These are phyloP conservation scores for Sanghuangporus baumii DNA, from an alignment of 1,284 basidiomycete genomes.

Conservation along the genomic window DNA sequence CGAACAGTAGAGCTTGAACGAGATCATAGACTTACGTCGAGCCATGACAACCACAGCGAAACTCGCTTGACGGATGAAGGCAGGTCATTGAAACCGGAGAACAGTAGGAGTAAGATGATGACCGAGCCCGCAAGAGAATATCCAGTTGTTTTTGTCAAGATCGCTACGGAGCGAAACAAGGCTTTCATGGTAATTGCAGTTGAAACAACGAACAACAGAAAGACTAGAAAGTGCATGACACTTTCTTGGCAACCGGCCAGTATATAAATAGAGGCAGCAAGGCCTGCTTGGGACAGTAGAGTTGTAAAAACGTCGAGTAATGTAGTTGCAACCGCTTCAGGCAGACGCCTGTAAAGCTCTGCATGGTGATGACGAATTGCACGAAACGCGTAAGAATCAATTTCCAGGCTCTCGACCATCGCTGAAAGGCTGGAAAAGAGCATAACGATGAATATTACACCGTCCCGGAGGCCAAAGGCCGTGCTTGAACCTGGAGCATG, in stretches of 20 bases:
- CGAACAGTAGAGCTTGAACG: slow-evolving; percentile 18
- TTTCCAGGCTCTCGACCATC: slow-evolving; percentile 69
- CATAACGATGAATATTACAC: slow-evolving; percentile 34
- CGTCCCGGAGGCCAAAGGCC: neutral
- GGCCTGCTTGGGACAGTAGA: slow-evolving; percentile 42
- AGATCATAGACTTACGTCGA: slow-evolving; percentile 30
- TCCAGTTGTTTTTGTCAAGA: slow-evolving; percentile 35
- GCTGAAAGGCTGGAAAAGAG: slow-evolving; percentile 48
- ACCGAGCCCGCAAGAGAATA: slow-evolving; percentile 45
- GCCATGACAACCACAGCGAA: slow-evolving; percentile 41
- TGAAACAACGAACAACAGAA: slow-evolving; percentile 39
- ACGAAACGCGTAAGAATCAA: slow-evolving; percentile 70
- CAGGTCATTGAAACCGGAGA: slow-evolving; percentile 35
- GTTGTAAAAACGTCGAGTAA: slow-evolving; percentile 68
- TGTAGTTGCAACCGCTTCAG: slow-evolving; percentile 62
- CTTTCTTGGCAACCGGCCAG: slow-evolving; percentile 51
- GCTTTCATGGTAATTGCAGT: slow-evolving; percentile 46
- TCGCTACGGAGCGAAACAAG: slow-evolving; percentile 47
- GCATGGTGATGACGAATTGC: slow-evolving; percentile 53
- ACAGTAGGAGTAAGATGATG: slow-evolving; percentile 41
- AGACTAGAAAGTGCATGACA: slow-evolving; percentile 57
- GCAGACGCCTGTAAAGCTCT: slow-evolving; percentile 61
- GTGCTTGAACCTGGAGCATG: neutral
- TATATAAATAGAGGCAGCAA: slow-evolving; percentile 59
- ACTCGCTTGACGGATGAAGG: slow-evolving; percentile 27